Conservation (phyloP, 2,329 filamentous ascomycete species). For the Neonectria magnoliae region DNA sequence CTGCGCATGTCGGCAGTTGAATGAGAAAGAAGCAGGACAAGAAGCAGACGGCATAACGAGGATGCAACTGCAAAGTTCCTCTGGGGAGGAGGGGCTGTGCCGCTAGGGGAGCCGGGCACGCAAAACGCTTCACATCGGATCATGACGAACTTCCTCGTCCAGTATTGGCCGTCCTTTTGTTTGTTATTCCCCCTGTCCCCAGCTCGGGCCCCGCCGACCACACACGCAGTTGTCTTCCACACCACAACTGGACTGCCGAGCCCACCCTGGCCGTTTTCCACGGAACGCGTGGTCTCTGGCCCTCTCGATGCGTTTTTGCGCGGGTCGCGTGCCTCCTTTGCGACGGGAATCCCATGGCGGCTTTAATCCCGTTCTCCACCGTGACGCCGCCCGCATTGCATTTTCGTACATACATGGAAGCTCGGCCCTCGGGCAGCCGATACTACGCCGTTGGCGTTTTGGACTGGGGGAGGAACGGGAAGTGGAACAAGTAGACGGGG, state of each 20-base stretch:
- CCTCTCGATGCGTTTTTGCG: conserved; percentile 11
- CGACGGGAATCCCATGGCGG: conserved; percentile 12
- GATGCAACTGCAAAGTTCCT: not conserved
- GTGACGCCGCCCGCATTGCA: not conserved
- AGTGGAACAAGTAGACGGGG: not conserved
- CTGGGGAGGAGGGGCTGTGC: not conserved
- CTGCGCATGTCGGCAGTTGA: conserved; percentile 12
- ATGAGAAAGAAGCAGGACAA: not conserved
- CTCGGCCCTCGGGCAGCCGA: not conserved
- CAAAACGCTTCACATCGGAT: conserved; percentile 23
- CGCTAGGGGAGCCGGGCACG: not conserved
- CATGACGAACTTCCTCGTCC: conserved; percentile 17
- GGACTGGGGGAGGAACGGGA: not conserved
- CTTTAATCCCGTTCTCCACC: not conserved
- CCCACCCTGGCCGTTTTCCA: conserved; percentile 17
- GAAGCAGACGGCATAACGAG: not conserved
- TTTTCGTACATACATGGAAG: no score
- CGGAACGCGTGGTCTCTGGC: conserved; percentile 14
- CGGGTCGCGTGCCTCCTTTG: conserved; percentile 21
- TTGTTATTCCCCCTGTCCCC: conserved; percentile 14
- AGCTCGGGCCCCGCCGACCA: conserved; percentile 8
- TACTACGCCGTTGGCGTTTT: not conserved
- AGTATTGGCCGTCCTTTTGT: conserved; percentile 20
- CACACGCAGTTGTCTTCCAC: conserved; percentile 20
- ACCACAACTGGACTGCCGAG: conserved; percentile 34